These are phyloP conservation scores for Sclerotinia spermophila DNA, from an alignment of 2,329 filamentous ascomycete species.

Conservation along the genomic window DNA sequence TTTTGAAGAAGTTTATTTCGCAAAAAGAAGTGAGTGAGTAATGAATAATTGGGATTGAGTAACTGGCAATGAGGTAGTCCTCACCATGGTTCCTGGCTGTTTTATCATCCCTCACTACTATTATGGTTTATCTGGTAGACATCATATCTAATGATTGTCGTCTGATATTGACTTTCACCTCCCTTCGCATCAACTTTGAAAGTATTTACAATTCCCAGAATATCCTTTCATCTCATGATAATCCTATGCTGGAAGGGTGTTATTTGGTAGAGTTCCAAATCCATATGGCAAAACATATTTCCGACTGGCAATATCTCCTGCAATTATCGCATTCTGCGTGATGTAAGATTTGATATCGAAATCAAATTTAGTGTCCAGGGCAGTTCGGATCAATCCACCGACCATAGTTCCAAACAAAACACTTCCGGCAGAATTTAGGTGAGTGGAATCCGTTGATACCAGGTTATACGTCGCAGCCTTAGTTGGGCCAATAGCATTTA, in stretches of 20 bases:
- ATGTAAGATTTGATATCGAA: neutral
- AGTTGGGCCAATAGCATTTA: slow-evolving; percentile 44
- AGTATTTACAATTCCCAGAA: neutral
- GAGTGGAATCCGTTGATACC: slow-evolving; percentile 45
- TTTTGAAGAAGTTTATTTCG: neutral
- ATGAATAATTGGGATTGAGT: too few species aligned
- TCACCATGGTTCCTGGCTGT: too few species aligned
- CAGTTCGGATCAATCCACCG: slow-evolving; percentile 37
- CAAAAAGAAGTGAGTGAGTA: too few species aligned
- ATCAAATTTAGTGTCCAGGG: neutral
- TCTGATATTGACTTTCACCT: too few species aligned
- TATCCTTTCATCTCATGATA: neutral
- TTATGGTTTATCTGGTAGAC: too few species aligned
- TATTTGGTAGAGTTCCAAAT: slow-evolving; percentile 13
- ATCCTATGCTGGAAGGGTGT: slow-evolving; percentile 1
- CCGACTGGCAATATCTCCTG: neutral
- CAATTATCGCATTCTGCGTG: slow-evolving; percentile 1
- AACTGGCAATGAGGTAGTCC: too few species aligned
- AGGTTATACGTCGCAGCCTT: slow-evolving; percentile 44
- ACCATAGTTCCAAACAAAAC: slow-evolving; percentile 48
- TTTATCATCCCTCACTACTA: too few species aligned
- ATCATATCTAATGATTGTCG: too few species aligned
- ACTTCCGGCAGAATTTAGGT: slow-evolving; percentile 45
- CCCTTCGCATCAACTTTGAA: too few species aligned
- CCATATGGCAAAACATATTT: slow-evolving; percentile 7